phyloP scores from a whole-genome alignment of 306 rosid genomes.

The Trifolium repens region DNA sequence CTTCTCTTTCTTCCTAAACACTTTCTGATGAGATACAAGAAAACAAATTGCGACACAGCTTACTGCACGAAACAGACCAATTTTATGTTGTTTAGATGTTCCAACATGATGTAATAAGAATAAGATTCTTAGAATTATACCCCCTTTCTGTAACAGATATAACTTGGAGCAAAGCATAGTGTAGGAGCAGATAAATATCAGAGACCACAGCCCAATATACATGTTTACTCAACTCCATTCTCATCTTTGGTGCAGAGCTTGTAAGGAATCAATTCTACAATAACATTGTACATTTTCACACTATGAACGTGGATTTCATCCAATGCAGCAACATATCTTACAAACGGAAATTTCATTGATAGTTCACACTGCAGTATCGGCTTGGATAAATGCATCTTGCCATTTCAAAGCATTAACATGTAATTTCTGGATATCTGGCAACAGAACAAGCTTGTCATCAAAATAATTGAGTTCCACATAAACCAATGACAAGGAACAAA shows the following conservation, averaged over 20 bases:
- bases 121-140: neutral
- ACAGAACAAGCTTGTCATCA: neutral
- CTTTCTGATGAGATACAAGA: constrained; percentile 48
- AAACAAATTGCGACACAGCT: neutral
- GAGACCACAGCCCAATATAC: neutral
- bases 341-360: neutral
- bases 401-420: neutral
- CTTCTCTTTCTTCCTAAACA: constrained; percentile 55
- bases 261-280: neutral
- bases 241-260: neutral
- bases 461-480: neutral
- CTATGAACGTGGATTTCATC: constrained; percentile 4
- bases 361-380: neutral
- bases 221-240: neutral
- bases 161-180: neutral
- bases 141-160: neutral
- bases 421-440: neutral
- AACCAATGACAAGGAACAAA: neutral
- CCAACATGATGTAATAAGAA: neutral
- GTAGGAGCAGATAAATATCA: neutral
- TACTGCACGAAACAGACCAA: neutral
- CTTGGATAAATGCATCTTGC: neutral
- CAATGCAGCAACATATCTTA: neutral
- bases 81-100: constrained; percentile 4
- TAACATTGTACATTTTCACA: neutral